These are phyloP conservation scores for Neurospora sp. DNA, from an alignment of 495 filamentous ascomycete species.

Conservation along the genomic window DNA sequence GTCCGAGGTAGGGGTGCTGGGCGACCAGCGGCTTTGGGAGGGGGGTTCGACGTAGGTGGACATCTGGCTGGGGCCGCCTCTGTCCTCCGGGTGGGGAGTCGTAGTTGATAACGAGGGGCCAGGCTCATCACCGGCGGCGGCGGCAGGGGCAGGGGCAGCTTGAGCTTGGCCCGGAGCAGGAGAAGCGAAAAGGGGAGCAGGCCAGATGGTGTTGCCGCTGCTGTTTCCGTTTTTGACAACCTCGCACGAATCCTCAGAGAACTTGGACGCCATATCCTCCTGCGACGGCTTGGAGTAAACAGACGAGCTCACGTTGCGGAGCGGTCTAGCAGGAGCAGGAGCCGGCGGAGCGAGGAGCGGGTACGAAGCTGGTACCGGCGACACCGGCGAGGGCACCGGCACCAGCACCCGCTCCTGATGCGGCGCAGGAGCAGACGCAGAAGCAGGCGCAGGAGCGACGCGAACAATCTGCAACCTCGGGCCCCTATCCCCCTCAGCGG, in stretches of 20 bases:
- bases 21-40: not conserved
- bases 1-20: not conserved
- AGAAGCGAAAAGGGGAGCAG: not conserved
- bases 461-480: not conserved
- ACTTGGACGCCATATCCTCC: not conserved
- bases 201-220: not conserved
- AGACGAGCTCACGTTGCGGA: not conserved
- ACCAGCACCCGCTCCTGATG: not conserved
- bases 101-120: not conserved
- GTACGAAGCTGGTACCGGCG: not conserved
- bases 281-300: not conserved
- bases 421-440: not conserved
- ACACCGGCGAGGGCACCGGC: not conserved
- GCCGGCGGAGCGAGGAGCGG: not conserved
- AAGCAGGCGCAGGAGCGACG: not conserved
- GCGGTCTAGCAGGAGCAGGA: not conserved
- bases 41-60: not conserved
- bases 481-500: not conserved
- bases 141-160: not conserved
- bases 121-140: not conserved
- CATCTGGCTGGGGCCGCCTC: not conserved
- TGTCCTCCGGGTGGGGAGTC: not conserved
- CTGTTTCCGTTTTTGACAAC: not conserved
- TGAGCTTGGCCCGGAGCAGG: not conserved
- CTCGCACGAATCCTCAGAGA: not conserved